A percentile compares a stretch with the other conserved stretches of the same genome.
phyloP scores from a whole-genome alignment of 305 asterid species.

The Solanum hybrid region DNA sequence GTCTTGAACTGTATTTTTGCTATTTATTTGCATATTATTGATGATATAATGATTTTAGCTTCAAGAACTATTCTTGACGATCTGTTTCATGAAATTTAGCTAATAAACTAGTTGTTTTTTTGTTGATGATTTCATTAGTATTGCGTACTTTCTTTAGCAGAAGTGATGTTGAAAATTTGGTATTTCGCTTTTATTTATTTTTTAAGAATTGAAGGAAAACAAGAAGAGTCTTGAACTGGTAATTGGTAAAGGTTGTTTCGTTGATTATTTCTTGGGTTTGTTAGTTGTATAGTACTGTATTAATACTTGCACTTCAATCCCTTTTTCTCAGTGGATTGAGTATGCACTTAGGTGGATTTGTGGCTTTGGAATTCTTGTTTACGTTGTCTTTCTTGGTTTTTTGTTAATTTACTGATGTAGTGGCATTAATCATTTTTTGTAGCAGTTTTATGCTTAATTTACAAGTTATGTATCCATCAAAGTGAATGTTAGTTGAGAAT shows the following conservation, averaged over 20 bases:
- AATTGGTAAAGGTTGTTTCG: neutral
- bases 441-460: neutral
- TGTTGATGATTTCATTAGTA: neutral
- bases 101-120: neutral
- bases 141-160: neutral
- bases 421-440: neutral
- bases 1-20: neutral
- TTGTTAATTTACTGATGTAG: neutral
- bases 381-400: neutral
- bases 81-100: neutral
- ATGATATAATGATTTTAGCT: neutral
- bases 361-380: neutral
- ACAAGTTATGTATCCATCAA: neutral
- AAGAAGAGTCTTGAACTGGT: neutral
- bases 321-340: neutral
- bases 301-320: neutral
- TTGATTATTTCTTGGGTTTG: neutral
- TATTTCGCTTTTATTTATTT: neutral
- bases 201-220: neutral
- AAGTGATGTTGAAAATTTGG: neutral
- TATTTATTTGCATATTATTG: neutral
- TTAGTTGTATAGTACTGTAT: neutral
- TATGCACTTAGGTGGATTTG: neutral
- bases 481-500: neutral
- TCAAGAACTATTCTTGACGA: neutral